These are phyloP conservation scores for Ceratobasidium sp. DNA, from an alignment of 1,284 basidiomycete genomes.

Conservation along the genomic window DNA sequence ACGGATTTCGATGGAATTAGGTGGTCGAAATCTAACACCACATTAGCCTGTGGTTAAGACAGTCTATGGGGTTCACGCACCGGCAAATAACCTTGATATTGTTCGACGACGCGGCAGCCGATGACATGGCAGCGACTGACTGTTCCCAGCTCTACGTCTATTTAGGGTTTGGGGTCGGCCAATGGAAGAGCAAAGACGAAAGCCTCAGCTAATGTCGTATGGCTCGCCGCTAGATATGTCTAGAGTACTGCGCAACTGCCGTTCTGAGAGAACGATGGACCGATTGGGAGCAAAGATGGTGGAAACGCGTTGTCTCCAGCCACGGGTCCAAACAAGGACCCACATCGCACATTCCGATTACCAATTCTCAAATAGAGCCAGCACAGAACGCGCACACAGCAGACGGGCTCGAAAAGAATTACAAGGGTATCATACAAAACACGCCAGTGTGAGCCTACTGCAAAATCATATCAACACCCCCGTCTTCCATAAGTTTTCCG, in stretches of 20 bases:
- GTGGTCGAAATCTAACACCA: slow-evolving; percentile 85
- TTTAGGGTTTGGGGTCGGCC: slow-evolving; percentile 26
- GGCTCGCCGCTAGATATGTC: not conserved
- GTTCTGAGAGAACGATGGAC: slow-evolving; percentile 4
- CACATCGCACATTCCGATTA: slow-evolving; percentile 18
- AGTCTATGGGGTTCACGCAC: slow-evolving; percentile 56
- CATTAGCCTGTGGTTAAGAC: slow-evolving; percentile 29
- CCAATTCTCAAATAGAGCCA: slow-evolving; percentile 26
- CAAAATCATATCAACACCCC: slow-evolving; percentile 28
- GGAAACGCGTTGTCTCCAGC: slow-evolving; percentile 37
- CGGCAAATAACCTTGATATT: slow-evolving; percentile 96
- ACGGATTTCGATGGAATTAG: slow-evolving; percentile 89
- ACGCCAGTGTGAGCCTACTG: slow-evolving; percentile 5
- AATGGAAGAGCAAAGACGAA: not conserved
- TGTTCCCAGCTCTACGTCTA: not conserved
- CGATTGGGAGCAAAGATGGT: slow-evolving; percentile 31
- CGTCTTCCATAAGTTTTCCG: slow-evolving; percentile 31
- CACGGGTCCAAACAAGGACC: slow-evolving; percentile 36
- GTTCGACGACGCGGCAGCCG: slow-evolving; percentile 53
- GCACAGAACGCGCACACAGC: not conserved
- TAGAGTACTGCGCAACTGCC: not conserved
- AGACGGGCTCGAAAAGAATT: slow-evolving; percentile 3
- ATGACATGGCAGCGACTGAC: slow-evolving; percentile 32
- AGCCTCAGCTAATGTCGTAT: not conserved
- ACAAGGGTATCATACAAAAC: not conserved